A percentile compares a stretch with the other conserved stretches of the same genome.
These are phyloP conservation scores for Vitis amurensis DNA, from an alignment of 164 flowering plant genomes.

Conservation along the genomic window DNA sequence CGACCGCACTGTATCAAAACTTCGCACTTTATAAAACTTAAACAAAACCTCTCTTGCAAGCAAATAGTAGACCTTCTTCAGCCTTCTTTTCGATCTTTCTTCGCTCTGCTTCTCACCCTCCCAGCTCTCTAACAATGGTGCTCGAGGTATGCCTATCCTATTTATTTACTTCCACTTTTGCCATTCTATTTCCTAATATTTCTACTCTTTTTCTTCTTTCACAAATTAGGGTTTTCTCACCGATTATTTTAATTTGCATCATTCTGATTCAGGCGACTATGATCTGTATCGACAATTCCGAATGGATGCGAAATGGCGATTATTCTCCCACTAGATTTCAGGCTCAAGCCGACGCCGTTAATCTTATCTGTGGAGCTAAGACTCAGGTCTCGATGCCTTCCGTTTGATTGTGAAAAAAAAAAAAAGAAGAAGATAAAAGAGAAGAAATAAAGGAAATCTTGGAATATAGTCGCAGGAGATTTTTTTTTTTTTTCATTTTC, in stretches of 20 bases:
- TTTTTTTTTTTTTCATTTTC: not conserved
- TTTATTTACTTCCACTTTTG: too few relatives aligned
- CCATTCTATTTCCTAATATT: not conserved
- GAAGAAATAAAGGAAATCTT: not conserved
- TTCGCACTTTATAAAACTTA: too few relatives aligned
- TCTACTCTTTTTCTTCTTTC: not conserved
- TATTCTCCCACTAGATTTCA: constrained; percentile 80
- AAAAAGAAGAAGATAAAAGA: not conserved
- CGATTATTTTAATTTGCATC: not conserved
- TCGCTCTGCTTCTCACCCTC: too few relatives aligned
- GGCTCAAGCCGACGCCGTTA: constrained; percentile 95
- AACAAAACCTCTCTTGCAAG: too few relatives aligned
- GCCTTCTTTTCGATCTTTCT: too few relatives aligned
- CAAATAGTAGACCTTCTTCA: too few relatives aligned
- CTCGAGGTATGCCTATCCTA: constrained; percentile 16
- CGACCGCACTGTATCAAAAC: too few relatives aligned
- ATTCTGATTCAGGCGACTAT: constrained; percentile 72
- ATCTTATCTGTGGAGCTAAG: constrained; percentile 92
- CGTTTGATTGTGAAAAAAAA: not conserved
- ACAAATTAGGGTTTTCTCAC: constrained; percentile 7
- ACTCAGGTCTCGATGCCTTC: constrained; percentile 54
- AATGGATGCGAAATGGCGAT: constrained; percentile 97
- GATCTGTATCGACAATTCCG: constrained; percentile 98
- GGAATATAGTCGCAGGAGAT: not conserved
- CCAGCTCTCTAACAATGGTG: constrained; percentile 7